Base-by-base conservation (phyloP, 1,139 yeast species). In the Protomyces gravidus region DNA sequence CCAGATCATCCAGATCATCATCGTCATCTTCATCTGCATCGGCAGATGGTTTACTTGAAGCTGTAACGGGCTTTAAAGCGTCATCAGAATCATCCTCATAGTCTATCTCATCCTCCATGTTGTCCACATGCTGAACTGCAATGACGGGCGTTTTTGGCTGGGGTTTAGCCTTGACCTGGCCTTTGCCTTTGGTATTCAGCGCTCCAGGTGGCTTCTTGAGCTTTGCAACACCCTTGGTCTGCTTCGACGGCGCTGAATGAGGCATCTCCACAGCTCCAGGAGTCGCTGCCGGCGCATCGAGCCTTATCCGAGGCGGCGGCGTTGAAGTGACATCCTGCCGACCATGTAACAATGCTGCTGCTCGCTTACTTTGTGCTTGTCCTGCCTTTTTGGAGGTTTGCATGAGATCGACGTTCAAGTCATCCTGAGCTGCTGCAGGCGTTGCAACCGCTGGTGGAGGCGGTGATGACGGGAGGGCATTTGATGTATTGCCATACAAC, bases 1-100 rank as follows among this genome's bases (percentile, higher is more conserved):
- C 58, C 19, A 53, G 33, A 19, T 53, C 58, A 27, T 53, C 58
- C 17, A 53, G 48, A 30, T 53, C 52, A 4, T 25, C 51, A 28
- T 48, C 52, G 11, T 48, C 58, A 13, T 53, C 58, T 2, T 53
- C 58, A 19, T 53, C 58, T 17, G 52, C 25, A 17, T n/a, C n/a
- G 2, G 50, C 23, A 26, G 50, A 13, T 6, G 25, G n/a, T 7
- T 13, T 15, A 27, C 23, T 11, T 3, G 17, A 9, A 15, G 36
- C 21, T 9, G 21, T 15, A 9, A 27, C 17, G 7, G 50, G 36
- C 50, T 11, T 13, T 19, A 13, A 11, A 5, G 17, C 23, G 3
- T 25, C 30, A 11, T 25, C 36, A 5, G 36, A 27, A 27, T 28
- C 30, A 9, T 25, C 50, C 9, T 11, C 50, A 28, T 46, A 26